A percentile compares a stretch with the other conserved stretches of the same genome.
phyloP scores from a whole-genome alignment of 805 yeast species.

The Lachancea lanzarotensis region DNA sequence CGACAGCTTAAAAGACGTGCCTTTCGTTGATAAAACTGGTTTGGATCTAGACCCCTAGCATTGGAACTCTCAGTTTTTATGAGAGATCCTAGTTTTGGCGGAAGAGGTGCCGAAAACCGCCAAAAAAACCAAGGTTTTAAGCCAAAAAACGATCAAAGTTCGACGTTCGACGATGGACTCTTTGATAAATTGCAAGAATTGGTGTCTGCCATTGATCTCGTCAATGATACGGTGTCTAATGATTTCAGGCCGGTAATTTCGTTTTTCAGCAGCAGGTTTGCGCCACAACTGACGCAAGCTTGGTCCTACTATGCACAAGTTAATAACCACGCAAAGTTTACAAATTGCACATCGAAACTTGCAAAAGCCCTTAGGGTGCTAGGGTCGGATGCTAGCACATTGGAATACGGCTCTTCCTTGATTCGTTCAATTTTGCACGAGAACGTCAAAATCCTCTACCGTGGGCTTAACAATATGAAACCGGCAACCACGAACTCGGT shows the following conservation, averaged over 20 bases:
- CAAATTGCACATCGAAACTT: conserved; percentile 39
- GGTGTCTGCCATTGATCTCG: conserved; percentile 15
- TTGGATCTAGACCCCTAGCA: background rate
- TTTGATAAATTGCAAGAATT: conserved; percentile 23
- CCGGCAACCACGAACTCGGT: conserved; percentile 57
- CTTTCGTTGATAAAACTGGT: too few species aligned
- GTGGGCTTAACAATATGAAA: conserved; percentile 55
- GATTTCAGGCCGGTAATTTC: conserved; percentile 25
- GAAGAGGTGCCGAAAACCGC: background rate
- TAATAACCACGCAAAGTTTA: conserved; percentile 47
- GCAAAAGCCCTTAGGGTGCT: conserved; percentile 32
- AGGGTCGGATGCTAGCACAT: conserved; percentile 12
- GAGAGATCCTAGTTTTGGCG: too few species aligned
- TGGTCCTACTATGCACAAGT: conserved; percentile 44
- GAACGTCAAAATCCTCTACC: conserved; percentile 57
- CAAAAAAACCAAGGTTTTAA: conserved; percentile 10
- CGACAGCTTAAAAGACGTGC: background rate
- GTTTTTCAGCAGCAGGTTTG: conserved; percentile 34
- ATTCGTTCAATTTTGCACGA: conserved; percentile 47
- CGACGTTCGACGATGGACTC: conserved; percentile 25
- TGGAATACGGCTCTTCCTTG: conserved; percentile 19
- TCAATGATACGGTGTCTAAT: conserved; percentile 14
- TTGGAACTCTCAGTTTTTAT: too few species aligned
- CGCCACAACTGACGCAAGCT: conserved; percentile 35
- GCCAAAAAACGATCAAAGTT: conserved; percentile 11